Evolutionary conservation across 768 basidiomycete species (phyloP).

Genomic region (Boletus sp.): DNA sequence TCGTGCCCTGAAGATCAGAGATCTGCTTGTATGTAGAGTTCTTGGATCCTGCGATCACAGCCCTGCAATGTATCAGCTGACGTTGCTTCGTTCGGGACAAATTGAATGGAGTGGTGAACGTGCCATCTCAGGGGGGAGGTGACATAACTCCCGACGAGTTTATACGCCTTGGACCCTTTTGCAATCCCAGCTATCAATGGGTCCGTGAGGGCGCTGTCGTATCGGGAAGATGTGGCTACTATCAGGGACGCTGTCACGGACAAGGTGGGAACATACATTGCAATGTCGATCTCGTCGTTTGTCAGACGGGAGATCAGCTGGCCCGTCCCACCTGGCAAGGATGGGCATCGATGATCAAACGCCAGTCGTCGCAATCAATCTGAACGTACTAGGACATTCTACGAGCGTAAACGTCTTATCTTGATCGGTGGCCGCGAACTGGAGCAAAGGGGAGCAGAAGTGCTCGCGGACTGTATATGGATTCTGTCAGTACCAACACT

Average conservation of each 20-base stretch:
- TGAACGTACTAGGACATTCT: constrained; percentile 77
- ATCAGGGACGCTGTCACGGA: not conserved
- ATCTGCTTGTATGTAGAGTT: constrained; percentile 69
- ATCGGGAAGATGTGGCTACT: not conserved
- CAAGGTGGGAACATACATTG: constrained; percentile 52
- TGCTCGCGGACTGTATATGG: constrained; percentile 70
- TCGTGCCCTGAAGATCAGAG: constrained; percentile 72
- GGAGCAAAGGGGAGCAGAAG: constrained; percentile 89
- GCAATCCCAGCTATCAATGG: constrained; percentile 90
- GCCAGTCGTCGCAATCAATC: not conserved
- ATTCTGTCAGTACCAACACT: constrained; percentile 5
- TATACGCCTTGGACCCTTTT: constrained; percentile 84
- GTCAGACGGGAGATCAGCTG: constrained; percentile 76
- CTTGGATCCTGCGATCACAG: constrained; percentile 79
- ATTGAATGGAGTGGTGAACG: constrained; percentile 10
- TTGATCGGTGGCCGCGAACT: constrained; percentile 69
- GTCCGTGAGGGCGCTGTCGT: constrained; percentile 81
- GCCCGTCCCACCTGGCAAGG: constrained; percentile 70
- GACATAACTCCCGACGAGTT: constrained; percentile 91
- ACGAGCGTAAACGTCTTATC: constrained; percentile 77
- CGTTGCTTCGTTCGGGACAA: not conserved
- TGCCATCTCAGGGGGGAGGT: constrained; percentile 86
- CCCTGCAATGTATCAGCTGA: constrained; percentile 49
- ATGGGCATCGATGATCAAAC: constrained; percentile 21
- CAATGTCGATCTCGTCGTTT: constrained; percentile 77